Percentiles rank a stretch among this genome's conserved stretches.
Conservation (phyloP, 345 rosid species). For the Diplotaxis tenuifolia region DNA sequence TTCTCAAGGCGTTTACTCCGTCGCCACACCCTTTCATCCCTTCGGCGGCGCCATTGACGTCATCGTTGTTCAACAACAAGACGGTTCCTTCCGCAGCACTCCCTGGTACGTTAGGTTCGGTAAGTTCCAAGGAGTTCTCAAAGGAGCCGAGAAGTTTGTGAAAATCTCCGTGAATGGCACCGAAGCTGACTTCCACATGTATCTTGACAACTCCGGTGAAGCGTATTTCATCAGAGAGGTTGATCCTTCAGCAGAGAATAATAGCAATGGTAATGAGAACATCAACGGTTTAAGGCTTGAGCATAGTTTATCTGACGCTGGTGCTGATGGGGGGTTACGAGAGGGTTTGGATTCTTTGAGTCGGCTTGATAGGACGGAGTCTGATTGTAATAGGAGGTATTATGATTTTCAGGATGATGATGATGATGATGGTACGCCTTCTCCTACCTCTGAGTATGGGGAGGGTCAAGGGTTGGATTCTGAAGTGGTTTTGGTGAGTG, state of each 20-base stretch:
- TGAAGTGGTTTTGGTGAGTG: slow-evolving; percentile 78
- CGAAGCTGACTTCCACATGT: slow-evolving; percentile 84
- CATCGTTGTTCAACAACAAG: slow-evolving; percentile 83
- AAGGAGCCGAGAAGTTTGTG: slow-evolving; percentile 81
- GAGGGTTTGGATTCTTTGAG: slow-evolving; percentile 46
- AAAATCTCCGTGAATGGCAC: slow-evolving; percentile 70
- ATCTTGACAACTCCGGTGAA: slow-evolving; percentile 89
- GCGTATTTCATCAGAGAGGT: slow-evolving; percentile 80
- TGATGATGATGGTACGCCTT: slow-evolving; percentile 41
- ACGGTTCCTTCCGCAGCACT: slow-evolving; percentile 74
- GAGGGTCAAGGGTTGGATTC: slow-evolving; percentile 55
- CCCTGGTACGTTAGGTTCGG: slow-evolving; percentile 97
- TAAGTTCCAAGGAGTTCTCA: slow-evolving; percentile 91
- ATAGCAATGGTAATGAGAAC: slow-evolving; percentile 28
- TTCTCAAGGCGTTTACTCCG: slow-evolving; percentile 82
- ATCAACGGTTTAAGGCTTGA: slow-evolving; percentile 47
- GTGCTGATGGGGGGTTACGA: slow-evolving; percentile 41
- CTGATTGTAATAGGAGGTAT: slow-evolving; percentile 59
- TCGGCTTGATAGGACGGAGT: slow-evolving; percentile 65
- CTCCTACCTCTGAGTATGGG: slow-evolving; percentile 53
- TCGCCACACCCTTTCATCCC: slow-evolving; percentile 93
- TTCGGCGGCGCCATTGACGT: slow-evolving; percentile 97
- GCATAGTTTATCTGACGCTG: slow-evolving; percentile 69
- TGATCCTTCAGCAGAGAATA: slow-evolving; percentile 44
- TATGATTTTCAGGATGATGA: slow-evolving; percentile 63